Conservation (phyloP, 768 basidiomycete species). For the Auriscalpium vulgare region DNA sequence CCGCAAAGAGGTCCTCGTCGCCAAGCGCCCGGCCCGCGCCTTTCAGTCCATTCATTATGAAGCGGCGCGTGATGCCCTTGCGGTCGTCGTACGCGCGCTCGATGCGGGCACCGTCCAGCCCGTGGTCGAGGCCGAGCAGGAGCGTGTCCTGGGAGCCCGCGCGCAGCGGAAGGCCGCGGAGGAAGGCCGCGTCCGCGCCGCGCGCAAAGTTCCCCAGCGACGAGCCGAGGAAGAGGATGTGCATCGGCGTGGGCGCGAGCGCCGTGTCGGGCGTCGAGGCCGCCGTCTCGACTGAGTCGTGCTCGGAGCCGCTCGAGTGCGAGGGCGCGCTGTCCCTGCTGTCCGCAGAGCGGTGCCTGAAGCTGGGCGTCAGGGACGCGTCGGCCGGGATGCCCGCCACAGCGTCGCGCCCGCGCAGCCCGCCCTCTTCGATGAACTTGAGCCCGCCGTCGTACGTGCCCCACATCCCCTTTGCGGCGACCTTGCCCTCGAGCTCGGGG, state of each 20-base stretch:
- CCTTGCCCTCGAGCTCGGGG: conserved; percentile 53
- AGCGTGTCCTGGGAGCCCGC: conserved; percentile 73
- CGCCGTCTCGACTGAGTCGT: conserved; percentile 19
- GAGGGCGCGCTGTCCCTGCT: conserved; percentile 26
- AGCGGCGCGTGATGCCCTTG: conserved; percentile 59
- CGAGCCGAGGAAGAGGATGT: conserved; percentile 87
- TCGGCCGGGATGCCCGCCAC: background rate
- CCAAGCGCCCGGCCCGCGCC: conserved; percentile 64
- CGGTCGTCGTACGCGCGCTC: conserved; percentile 84
- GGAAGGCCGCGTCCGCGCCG: conserved; percentile 60
- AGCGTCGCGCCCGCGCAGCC: conserved; percentile 30
- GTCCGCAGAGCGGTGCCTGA: conserved; percentile 29
- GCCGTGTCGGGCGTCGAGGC: conserved; percentile 42
- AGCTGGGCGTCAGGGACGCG: conserved; percentile 8
- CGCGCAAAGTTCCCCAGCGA: conserved; percentile 87
- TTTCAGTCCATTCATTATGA: conserved; percentile 82
- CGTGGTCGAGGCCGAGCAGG: conserved; percentile 86
- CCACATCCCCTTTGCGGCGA: conserved; percentile 76
- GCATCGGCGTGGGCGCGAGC: conserved; percentile 42
- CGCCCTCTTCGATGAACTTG: conserved; percentile 65
- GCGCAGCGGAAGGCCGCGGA: conserved; percentile 71
- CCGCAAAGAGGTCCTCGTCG: conserved; percentile 52
- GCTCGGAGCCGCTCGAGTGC: conserved; percentile 11
- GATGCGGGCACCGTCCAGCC: conserved; percentile 60
- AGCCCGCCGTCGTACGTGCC: conserved; percentile 90